These are phyloP conservation scores for Pyrus communis DNA, from an alignment of 306 rosid species.

Conservation along the genomic window DNA sequence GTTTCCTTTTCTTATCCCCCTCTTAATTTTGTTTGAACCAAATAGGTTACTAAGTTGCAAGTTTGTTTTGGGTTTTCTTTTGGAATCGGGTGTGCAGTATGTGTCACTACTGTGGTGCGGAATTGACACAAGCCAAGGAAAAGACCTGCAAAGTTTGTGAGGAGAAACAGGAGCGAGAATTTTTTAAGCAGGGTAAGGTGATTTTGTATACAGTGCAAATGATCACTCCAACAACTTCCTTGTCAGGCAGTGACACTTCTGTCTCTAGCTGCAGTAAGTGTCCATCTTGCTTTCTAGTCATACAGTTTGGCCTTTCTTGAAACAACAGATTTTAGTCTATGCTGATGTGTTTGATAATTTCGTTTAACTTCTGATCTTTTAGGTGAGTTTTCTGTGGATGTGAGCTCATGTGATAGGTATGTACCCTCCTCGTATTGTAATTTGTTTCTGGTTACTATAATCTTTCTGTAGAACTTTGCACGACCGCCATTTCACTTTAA, in stretches of 20 bases:
- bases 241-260: constrained; percentile 63
- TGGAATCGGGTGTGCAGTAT: too few relatives aligned
- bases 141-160: too few relatives aligned
- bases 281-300: neutral
- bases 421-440: neutral
- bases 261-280: constrained; percentile 59
- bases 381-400: constrained; percentile 77
- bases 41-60: constrained; percentile 4
- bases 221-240: too few relatives aligned
- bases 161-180: too few relatives aligned
- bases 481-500: constrained; percentile 11
- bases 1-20: too few relatives aligned
- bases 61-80: constrained; percentile 11
- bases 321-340: neutral
- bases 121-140: too few relatives aligned
- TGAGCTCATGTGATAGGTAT: constrained; percentile 55
- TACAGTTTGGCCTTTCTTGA: constrained; percentile 6
- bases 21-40: too few relatives aligned
- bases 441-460: constrained; percentile 5
- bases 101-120: too few relatives aligned
- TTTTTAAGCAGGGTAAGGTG: too few relatives aligned
- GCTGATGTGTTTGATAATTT: constrained; percentile 12
- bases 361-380: constrained; percentile 25
- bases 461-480: constrained; percentile 9
- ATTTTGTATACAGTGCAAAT: too few relatives aligned